phyloP scores from a whole-genome alignment of 2,329 filamentous ascomycete genomes.

The Monilinia polystroma region DNA sequence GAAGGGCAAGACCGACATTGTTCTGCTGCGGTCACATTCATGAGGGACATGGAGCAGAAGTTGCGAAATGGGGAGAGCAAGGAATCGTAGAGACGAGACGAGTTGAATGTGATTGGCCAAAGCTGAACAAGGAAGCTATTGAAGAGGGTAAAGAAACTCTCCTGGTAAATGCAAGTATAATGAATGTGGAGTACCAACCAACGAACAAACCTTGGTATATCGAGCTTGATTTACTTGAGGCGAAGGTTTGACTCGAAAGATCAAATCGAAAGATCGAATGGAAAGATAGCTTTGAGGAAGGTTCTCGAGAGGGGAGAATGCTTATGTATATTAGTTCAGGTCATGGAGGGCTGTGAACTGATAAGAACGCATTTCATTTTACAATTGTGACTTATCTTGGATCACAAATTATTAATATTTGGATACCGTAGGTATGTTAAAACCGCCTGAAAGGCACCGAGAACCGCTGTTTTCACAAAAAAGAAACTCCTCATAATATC shows the following conservation, averaged over 20 bases:
- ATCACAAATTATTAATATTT: background rate
- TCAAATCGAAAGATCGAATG: background rate
- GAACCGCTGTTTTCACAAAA: background rate
- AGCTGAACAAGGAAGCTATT: background rate
- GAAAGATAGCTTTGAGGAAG: background rate
- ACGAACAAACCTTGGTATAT: constrained; percentile 50
- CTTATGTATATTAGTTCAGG: background rate
- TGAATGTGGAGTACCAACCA: constrained; percentile 45
- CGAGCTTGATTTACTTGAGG: constrained; percentile 5
- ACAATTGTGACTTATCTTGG: background rate
- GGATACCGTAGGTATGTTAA: background rate
- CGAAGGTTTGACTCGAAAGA: background rate
- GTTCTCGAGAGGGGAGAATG: too few species aligned
- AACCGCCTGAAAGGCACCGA: background rate
- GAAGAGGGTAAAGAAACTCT: constrained; percentile 31
- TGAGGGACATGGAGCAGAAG: constrained; percentile 56
- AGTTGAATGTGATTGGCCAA: background rate
- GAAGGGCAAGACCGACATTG: constrained; percentile 51
- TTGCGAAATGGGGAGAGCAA: constrained; percentile 58
- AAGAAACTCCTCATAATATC: background rate
- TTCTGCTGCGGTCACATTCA: constrained; percentile 65
- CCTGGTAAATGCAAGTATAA: constrained; percentile 56
- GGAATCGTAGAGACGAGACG: constrained; percentile 34
- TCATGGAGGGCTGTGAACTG: background rate
- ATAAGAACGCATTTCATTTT: background rate